A percentile compares a stretch with the other conserved stretches of the same genome.
These are phyloP conservation scores for Chaetomium sp. DNA, from an alignment of 2,329 filamentous ascomycete genomes.

Conservation along the genomic window DNA sequence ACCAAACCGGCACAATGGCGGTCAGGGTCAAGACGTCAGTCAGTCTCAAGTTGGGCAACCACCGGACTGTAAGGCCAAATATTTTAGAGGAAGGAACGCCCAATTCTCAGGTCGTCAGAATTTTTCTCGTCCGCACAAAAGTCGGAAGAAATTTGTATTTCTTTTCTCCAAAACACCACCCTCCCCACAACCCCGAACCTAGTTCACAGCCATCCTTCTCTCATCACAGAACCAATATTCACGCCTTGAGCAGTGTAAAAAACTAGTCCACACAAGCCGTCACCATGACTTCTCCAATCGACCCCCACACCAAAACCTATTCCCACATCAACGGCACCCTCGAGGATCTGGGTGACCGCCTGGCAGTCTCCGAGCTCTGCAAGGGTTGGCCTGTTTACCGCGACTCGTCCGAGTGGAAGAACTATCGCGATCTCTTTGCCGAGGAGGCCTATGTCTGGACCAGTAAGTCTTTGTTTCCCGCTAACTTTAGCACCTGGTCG, in stretches of 20 bases:
- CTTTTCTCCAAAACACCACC: too few species aligned
- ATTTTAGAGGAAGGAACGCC: too few species aligned
- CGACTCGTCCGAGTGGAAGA: constrained; percentile 47
- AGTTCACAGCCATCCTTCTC: not conserved
- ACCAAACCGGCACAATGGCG: too few species aligned
- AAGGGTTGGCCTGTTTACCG: constrained; percentile 50
- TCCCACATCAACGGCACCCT: constrained; percentile 40
- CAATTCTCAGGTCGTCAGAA: too few species aligned
- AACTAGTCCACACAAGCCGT: not conserved
- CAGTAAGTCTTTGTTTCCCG: constrained; percentile 30
- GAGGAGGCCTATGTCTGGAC: constrained; percentile 44
- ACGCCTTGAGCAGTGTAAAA: not conserved
- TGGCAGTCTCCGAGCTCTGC: constrained; percentile 44
- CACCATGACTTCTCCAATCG: constrained; percentile 28
- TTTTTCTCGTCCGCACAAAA: too few species aligned
- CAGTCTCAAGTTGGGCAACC: too few species aligned
- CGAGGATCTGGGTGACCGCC: constrained; percentile 37
- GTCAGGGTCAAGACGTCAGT: too few species aligned
- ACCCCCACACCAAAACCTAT: constrained; percentile 30
- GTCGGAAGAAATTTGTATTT: too few species aligned
- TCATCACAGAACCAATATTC: not conserved
- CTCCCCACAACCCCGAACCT: too few species aligned
- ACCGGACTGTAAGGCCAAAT: too few species aligned
- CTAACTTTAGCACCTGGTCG: not conserved
- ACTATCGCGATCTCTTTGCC: constrained; percentile 43